Conservation (phyloP, 257 asterid species). For the Fraxinus excelsior region DNA sequence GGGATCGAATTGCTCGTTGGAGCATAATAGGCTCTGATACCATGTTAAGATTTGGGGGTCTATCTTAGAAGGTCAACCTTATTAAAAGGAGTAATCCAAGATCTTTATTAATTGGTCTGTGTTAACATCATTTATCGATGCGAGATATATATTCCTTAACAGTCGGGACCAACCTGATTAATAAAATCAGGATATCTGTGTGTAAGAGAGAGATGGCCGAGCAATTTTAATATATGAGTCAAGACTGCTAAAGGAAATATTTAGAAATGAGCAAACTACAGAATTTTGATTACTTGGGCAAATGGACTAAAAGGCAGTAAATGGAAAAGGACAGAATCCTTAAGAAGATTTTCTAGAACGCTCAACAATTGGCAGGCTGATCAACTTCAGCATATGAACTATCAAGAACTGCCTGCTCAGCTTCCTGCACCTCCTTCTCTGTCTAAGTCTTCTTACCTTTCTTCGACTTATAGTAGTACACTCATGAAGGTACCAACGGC, state of each 20-base stretch:
- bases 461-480: conserved; percentile 84
- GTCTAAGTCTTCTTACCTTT: conserved; percentile 97
- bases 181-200: too few species aligned
- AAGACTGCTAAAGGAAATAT: background rate
- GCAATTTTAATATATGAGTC: background rate
- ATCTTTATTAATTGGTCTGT: too few species aligned
- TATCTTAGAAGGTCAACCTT: too few species aligned
- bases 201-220: too few species aligned
- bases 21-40: too few species aligned
- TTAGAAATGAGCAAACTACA: background rate
- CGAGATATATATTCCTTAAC: too few species aligned
- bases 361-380: conserved; percentile 25
- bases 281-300: background rate
- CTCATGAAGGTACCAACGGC: conserved; percentile 94
- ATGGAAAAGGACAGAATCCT: background rate
- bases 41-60: too few species aligned
- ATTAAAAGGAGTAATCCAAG: too few species aligned
- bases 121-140: too few species aligned
- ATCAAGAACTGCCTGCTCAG: conserved; percentile 79
- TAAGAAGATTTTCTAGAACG: conserved; percentile 5
- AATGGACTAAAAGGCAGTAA: background rate
- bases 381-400: conserved; percentile 68
- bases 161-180: too few species aligned
- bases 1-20: too few species aligned
- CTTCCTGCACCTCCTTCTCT: conserved; percentile 94